Conservation (phyloP, 768 basidiomycete genomes). For the Ramaria sp. region DNA sequence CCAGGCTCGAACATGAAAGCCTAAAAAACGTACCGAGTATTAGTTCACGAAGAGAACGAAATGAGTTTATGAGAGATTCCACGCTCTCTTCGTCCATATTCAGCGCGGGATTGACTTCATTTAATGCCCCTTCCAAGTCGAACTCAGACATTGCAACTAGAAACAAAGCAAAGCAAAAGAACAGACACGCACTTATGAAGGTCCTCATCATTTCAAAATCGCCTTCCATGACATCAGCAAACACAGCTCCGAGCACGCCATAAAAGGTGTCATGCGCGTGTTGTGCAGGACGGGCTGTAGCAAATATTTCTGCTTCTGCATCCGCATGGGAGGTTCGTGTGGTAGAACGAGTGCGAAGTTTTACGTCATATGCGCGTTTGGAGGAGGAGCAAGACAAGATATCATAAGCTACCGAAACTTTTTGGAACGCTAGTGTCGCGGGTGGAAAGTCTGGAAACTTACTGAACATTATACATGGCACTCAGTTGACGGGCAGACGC, state of each 20-base stretch:
- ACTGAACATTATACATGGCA: slow-evolving; percentile 32
- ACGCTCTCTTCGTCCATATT: slow-evolving; percentile 72
- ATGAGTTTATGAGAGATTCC: slow-evolving; percentile 56
- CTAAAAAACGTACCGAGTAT: slow-evolving; percentile 43
- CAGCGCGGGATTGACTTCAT: slow-evolving; percentile 71
- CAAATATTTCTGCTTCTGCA: slow-evolving; percentile 21
- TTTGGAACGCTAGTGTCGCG: slow-evolving; percentile 79
- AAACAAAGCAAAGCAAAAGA: background rate
- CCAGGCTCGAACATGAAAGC: background rate
- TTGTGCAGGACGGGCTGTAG: slow-evolving; percentile 37
- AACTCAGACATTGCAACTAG: background rate
- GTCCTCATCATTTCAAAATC: slow-evolving; percentile 79
- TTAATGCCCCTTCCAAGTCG: slow-evolving; percentile 46
- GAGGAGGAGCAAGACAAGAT: slow-evolving; percentile 65
- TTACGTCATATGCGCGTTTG: slow-evolving; percentile 52
- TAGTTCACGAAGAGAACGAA: slow-evolving; percentile 62
- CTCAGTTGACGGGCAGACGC: background rate
- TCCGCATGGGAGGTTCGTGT: slow-evolving; percentile 31
- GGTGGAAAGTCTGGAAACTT: slow-evolving; percentile 71
- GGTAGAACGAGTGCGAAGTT: slow-evolving; percentile 26
- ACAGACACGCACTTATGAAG: slow-evolving; percentile 60
- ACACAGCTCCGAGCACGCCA: slow-evolving; percentile 59
- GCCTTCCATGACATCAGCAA: slow-evolving; percentile 77
- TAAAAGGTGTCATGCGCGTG: slow-evolving; percentile 74
- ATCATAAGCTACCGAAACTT: slow-evolving; percentile 74